Evolutionary conservation across 2,329 filamentous ascomycete species (phyloP), one percentile per base, ranked within the genome.

Genomic region (Ophiobolus disseminans): DNA sequence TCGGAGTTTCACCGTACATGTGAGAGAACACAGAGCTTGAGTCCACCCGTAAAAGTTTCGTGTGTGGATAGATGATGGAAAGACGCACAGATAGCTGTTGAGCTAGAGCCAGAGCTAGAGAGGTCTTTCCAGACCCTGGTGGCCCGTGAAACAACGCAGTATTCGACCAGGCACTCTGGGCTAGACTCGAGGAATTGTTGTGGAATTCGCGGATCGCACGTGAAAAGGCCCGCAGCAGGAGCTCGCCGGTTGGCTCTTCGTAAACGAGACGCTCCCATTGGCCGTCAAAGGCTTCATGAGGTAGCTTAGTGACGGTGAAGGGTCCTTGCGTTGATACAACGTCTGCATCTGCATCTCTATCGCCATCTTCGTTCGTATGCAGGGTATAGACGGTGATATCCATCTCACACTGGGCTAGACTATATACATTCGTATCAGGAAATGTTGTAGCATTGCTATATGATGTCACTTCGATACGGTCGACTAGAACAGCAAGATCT

Each of bases 21-120:
- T 78, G 79, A 51, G 75, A 78, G 4, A 80, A 61, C 16, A 81
- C 62, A 3, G 70, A 66, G 17, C 76, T 72, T 1, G 77, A 73
- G 34, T 80, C 76, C 50, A 81, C 65, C 43, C 80, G 73, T 36
- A 81, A 57, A 3, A 81, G 63, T 17, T 63, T 70, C 0, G 71
- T 68, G 1, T 62, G 40, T 1, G 67, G 63, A 48, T 75, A 80
- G 2, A 45, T 45, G 2, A 65, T 54, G 1, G 69, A 68, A 1
- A 80, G 66, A 0, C 79, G 70, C 26, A 81, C 79, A 14, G 75
- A 72, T 2, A 80, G 67, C 57, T 79, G 80, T 48, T 81, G 78
- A 73, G 84, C 70, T 72, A 81, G 62, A 2, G 73, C 78, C 19
- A 76, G 74, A 45, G 75, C 78, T 2, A 79, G 62, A 1, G 71